These are phyloP conservation scores for Trypanosoma congolense DNA, from an alignment of 208 protist genomes.

Conservation along the genomic window DNA sequence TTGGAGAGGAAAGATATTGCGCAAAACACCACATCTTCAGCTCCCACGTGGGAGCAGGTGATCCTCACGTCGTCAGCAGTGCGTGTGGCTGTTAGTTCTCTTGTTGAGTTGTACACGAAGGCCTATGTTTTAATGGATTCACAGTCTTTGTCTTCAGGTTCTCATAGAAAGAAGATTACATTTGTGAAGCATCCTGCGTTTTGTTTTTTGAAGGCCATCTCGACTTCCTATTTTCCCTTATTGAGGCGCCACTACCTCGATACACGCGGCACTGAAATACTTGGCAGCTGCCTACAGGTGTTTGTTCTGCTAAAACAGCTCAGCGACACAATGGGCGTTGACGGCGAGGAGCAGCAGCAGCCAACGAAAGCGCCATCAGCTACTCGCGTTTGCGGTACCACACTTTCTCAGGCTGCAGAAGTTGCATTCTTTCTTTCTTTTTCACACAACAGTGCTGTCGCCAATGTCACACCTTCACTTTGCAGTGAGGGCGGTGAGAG, in stretches of 20 bases:
- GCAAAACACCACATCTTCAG: neutral
- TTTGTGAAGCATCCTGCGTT: slow-evolving; percentile 9
- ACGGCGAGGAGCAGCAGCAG: slow-evolving; percentile 2
- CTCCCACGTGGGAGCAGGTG: slow-evolving; percentile 11
- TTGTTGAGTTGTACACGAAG: slow-evolving; percentile 6
- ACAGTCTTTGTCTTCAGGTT: neutral
- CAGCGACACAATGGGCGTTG: slow-evolving; percentile 12
- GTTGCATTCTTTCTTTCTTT: slow-evolving; percentile 59
- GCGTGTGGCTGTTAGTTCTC: slow-evolving; percentile 9
- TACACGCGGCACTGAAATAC: slow-evolving; percentile 3
- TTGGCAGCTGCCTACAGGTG: slow-evolving; percentile 4
- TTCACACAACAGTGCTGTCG: neutral
- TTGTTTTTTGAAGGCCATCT: slow-evolving; percentile 22
- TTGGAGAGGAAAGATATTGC: neutral
- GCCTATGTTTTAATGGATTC: slow-evolving; percentile 6
- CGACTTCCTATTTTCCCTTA: slow-evolving; percentile 31
- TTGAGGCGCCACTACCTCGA: slow-evolving; percentile 53
- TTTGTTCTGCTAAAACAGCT: slow-evolving; percentile 20
- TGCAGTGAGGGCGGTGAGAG: neutral
- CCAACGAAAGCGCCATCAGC: neutral
- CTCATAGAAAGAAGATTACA: neutral
- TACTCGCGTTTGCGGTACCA: slow-evolving; percentile 44
- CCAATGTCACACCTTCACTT: neutral
- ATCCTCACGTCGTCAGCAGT: neutral
- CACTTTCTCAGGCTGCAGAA: slow-evolving; percentile 47